These are phyloP conservation scores for Colletotrichum sp. DNA, from an alignment of 2,329 filamentous ascomycete species.

Conservation along the genomic window DNA sequence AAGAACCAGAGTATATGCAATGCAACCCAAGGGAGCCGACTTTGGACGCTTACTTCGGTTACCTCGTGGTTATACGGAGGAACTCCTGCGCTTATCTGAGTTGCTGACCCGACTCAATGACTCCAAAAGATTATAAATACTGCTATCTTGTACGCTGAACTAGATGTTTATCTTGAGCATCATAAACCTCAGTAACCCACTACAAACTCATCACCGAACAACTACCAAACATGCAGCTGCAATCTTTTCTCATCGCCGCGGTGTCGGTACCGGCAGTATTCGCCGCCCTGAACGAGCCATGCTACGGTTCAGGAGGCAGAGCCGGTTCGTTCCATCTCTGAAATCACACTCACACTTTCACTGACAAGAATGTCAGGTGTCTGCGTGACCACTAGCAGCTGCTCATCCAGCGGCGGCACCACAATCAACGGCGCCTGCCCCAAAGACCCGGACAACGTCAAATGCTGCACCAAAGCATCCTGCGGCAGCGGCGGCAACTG, in stretches of 20 bases:
- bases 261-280: conserved; percentile 18
- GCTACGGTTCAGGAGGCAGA: conserved; percentile 26
- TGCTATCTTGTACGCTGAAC: neutral
- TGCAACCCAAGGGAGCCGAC: neutral
- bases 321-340: conserved; percentile 14
- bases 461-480: conserved; percentile 45
- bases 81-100: neutral
- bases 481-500: conserved; percentile 42
- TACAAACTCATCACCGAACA: neutral
- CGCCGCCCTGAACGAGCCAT: conserved; percentile 35
- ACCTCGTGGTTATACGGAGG: neutral
- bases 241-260: neutral
- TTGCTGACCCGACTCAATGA: neutral
- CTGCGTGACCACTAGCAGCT: conserved; percentile 40
- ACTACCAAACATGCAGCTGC: neutral
- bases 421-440: conserved; percentile 42
- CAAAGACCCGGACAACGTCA: conserved; percentile 37
- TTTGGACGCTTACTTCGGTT: neutral
- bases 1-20: neutral
- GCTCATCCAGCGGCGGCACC: conserved; percentile 39
- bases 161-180: neutral
- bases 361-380: conserved; percentile 29
- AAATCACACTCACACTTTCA: neutral
- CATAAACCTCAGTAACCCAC: neutral
- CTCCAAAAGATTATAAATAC: neutral